Conservation (phyloP, 179 eudicot genomes). For the Heliamphora ciliata region DNA sequence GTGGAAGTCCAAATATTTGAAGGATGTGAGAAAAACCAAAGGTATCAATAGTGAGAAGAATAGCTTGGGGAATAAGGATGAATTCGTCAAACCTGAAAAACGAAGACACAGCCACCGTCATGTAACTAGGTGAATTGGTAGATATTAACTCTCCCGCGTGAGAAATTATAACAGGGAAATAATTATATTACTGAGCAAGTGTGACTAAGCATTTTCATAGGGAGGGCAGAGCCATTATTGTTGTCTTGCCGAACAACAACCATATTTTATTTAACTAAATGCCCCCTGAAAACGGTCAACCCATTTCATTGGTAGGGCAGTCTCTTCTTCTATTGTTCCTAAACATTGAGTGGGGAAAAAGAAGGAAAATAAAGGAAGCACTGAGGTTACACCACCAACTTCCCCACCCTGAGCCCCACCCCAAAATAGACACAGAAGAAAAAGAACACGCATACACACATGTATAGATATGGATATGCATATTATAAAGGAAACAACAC, state of each 20-base stretch:
- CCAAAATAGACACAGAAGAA: not conserved
- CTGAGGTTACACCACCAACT: not conserved
- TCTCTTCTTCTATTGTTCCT: too few species aligned
- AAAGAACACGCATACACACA: not conserved
- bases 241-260: too few species aligned
- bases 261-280: too few species aligned
- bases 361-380: not conserved
- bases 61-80: constrained; percentile 70
- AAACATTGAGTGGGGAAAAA: too few species aligned
- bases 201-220: too few species aligned
- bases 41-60: constrained; percentile 75
- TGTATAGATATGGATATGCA: constrained; percentile 1
- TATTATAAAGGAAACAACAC: not conserved
- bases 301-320: too few species aligned
- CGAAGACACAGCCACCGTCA: not conserved
- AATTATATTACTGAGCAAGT: not conserved
- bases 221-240: too few species aligned
- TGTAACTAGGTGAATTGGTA: not conserved
- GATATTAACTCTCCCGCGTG: not conserved
- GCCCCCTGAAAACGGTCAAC: too few species aligned
- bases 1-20: constrained; percentile 76
- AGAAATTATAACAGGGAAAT: not conserved
- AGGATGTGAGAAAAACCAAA: constrained; percentile 86
- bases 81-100: constrained; percentile 87
- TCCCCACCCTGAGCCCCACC: not conserved